phyloP scores from a whole-genome alignment of 2,329 filamentous ascomycete species.

The Teratosphaeria epicoccoides region DNA sequence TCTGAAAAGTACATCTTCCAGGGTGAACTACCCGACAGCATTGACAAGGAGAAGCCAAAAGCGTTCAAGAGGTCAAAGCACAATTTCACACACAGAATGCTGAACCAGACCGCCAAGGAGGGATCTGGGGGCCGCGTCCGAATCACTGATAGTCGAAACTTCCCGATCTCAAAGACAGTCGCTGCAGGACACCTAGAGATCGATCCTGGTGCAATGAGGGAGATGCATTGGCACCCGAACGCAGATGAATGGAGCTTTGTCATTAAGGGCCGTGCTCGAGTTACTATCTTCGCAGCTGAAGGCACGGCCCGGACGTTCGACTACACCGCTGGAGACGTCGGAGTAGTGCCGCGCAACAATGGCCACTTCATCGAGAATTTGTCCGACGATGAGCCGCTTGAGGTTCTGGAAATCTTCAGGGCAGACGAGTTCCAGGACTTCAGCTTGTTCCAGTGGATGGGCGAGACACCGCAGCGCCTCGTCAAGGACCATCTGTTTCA shows the following conservation, averaged over 20 bases:
- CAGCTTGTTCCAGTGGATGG: conserved; percentile 64
- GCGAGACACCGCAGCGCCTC: conserved; percentile 56
- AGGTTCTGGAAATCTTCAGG: conserved; percentile 64
- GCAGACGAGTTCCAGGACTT: conserved; percentile 60
- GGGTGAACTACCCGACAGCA: conserved; percentile 50
- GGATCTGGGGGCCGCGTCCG: conserved; percentile 61
- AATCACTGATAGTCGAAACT: conserved; percentile 66
- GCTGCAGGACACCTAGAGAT: conserved; percentile 63
- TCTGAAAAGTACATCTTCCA: conserved; percentile 69
- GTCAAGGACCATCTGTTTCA: conserved; percentile 55
- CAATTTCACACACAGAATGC: conserved; percentile 61
- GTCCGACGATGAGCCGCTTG: conserved; percentile 58
- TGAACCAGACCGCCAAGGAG: conserved; percentile 55
- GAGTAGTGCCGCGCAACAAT: conserved; percentile 65
- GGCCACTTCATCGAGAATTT: conserved; percentile 77
- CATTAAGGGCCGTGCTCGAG: conserved; percentile 57
- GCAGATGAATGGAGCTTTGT: conserved; percentile 54
- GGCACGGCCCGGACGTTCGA: conserved; percentile 64
- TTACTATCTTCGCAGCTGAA: conserved; percentile 64
- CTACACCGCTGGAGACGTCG: conserved; percentile 64
- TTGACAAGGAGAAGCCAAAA: conserved; percentile 54
- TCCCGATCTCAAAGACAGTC: conserved; percentile 61
- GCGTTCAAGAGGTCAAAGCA: conserved; percentile 57
- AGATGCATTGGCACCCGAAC: conserved; percentile 76
- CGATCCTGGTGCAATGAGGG: conserved; percentile 59